phyloP scores from a whole-genome alignment of 1,284 basidiomycete species.

The Irpex sp. region DNA sequence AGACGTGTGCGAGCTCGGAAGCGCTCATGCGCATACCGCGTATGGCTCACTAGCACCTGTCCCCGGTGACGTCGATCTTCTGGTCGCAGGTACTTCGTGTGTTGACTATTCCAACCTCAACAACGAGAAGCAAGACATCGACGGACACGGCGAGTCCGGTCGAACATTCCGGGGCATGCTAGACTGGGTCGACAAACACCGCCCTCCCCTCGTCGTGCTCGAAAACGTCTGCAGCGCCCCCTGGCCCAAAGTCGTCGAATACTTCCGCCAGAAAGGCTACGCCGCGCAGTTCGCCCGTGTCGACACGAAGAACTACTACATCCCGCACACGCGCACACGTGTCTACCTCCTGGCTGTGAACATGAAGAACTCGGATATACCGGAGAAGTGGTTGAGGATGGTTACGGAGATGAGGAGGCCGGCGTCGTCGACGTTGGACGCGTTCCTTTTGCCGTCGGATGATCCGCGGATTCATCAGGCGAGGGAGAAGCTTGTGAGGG shows the following conservation, averaged over 20 bases:
- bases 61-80: conserved; percentile 85
- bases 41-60: conserved; percentile 85
- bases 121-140: conserved; percentile 87
- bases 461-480: conserved; percentile 89
- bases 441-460: conserved; percentile 86
- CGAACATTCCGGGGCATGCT: conserved; percentile 89
- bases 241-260: conserved; percentile 73
- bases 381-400: conserved; percentile 66
- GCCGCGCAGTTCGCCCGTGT: conserved; percentile 69
- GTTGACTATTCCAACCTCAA: conserved; percentile 96
- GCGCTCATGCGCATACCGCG: conserved; percentile 78
- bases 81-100: conserved; percentile 92
- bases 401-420: conserved; percentile 73
- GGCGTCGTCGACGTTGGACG: conserved; percentile 86
- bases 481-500: conserved; percentile 74
- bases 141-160: conserved; percentile 86
- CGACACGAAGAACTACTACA: conserved; percentile 92
- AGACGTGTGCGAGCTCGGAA: conserved; percentile 89
- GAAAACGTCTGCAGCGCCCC: conserved; percentile 94
- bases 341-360: conserved; percentile 83
- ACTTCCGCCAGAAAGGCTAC: conserved; percentile 77
- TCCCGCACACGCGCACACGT: conserved; percentile 89
- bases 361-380: conserved; percentile 50
- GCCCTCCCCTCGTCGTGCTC: conserved; percentile 85
- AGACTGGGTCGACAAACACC: conserved; percentile 84